phyloP scores from a whole-genome alignment of 257 asterid genomes.

The Solanum habrochaites region DNA sequence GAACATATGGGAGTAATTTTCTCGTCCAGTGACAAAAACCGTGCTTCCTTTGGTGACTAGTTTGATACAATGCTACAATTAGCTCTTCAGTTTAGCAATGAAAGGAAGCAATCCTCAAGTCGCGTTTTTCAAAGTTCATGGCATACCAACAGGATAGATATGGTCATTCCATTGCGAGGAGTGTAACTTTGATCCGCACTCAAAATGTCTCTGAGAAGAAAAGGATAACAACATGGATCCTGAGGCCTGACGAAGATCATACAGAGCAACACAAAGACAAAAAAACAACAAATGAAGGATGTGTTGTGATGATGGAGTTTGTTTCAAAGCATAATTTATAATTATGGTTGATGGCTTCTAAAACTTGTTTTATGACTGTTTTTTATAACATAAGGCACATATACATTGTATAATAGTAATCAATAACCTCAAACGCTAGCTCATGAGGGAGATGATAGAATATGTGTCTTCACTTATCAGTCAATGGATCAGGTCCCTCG shows the following conservation, averaged over 20 bases:
- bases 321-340: slow-evolving; percentile 12
- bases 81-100: slow-evolving; percentile 58
- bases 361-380: neutral
- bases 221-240: neutral
- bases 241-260: neutral
- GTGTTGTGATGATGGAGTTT: slow-evolving; percentile 45
- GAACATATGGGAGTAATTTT: slow-evolving; percentile 44
- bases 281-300: slow-evolving; percentile 16
- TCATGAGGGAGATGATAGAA: no score
- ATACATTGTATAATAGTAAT: neutral
- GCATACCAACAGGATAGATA: slow-evolving; percentile 11
- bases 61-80: slow-evolving; percentile 79
- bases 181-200: slow-evolving; percentile 70
- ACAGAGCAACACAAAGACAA: neutral
- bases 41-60: slow-evolving; percentile 47
- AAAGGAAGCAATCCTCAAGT: slow-evolving; percentile 32
- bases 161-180: slow-evolving; percentile 59
- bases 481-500: no score
- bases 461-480: no score
- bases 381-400: neutral
- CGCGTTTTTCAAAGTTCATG: slow-evolving; percentile 40
- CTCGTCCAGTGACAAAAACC: slow-evolving; percentile 65
- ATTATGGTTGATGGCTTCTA: neutral
- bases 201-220: slow-evolving; percentile 36
- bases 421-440: no score